A percentile compares a stretch with the other conserved stretches of the same genome.
Conservation (phyloP, 176 grass and related monocot species). For the sorghum (Sorghum bicolor) region DNA sequence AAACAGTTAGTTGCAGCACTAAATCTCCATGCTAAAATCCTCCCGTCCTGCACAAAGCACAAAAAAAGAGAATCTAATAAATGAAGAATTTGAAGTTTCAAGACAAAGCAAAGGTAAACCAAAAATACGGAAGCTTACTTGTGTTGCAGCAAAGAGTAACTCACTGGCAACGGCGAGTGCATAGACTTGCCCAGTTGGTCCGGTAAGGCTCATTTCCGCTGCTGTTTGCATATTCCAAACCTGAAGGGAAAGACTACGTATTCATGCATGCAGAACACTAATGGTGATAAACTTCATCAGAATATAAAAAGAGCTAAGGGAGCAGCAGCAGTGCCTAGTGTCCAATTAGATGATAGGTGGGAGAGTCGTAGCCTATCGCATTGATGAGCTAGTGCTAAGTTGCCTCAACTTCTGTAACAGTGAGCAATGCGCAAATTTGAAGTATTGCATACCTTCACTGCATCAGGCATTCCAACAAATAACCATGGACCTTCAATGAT, state of each 20-base stretch:
- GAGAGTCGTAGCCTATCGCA: not conserved
- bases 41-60: slow-evolving; percentile 65
- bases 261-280: not conserved
- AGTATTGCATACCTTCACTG: slow-evolving; percentile 62
- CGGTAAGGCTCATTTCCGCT: slow-evolving; percentile 71
- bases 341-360: not conserved
- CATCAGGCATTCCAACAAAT: slow-evolving; percentile 81
- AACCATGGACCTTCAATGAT: slow-evolving; percentile 90
- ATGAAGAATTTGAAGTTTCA: not conserved
- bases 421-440: not conserved
- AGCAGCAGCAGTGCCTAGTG: not conserved
- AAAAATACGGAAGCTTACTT: slow-evolving; percentile 45
- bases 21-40: slow-evolving; percentile 89
- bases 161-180: slow-evolving; percentile 68
- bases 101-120: not conserved
- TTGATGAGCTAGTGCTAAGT: not conserved
- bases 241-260: slow-evolving; percentile 34
- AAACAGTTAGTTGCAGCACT: slow-evolving; percentile 61
- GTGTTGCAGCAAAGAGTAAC: slow-evolving; percentile 83
- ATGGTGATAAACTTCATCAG: not conserved
- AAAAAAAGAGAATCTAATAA: slow-evolving; percentile 23
- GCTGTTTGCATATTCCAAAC: slow-evolving; percentile 85
- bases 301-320: not conserved
- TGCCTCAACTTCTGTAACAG: not conserved
- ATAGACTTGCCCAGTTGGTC: slow-evolving; percentile 93